Conservation (phyloP, 305 asterid genomes). For the Solanum hybrid region DNA sequence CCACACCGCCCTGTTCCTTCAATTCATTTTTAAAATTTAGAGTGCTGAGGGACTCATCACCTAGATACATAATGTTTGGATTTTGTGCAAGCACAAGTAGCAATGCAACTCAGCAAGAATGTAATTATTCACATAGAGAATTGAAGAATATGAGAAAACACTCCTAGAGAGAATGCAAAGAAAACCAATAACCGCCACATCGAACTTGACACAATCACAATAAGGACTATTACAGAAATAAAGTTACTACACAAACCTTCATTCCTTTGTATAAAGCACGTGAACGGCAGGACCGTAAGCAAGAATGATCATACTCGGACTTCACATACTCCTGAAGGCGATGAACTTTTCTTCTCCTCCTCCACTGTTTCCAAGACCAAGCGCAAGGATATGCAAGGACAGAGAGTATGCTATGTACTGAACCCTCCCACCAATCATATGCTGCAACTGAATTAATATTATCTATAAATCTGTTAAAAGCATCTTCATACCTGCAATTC, state of each 20-base stretch:
- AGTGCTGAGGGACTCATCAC: background rate
- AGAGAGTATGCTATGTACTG: slow-evolving; percentile 90
- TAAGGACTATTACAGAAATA: background rate
- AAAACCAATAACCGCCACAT: background rate
- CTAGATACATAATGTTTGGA: background rate
- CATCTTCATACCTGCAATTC: slow-evolving; percentile 84
- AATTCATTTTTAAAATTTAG: background rate
- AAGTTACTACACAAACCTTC: slow-evolving; percentile 49
- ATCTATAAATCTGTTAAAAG: slow-evolving; percentile 90
- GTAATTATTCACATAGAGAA: background rate
- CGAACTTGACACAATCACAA: background rate
- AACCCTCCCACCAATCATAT: slow-evolving; percentile 99
- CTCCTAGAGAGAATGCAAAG: background rate
- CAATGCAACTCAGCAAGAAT: background rate
- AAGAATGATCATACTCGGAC: slow-evolving; percentile 94
- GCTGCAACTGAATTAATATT: slow-evolving; percentile 90
- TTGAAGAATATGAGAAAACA: background rate
- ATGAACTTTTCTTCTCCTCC: slow-evolving; percentile 78
- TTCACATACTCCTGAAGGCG: slow-evolving; percentile 87
- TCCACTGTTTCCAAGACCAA: slow-evolving; percentile 99
- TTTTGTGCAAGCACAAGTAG: background rate
- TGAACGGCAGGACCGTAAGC: slow-evolving; percentile 90
- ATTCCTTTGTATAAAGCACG: slow-evolving; percentile 95
- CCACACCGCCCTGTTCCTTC: background rate
- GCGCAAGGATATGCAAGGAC: slow-evolving; percentile 94